Evolutionary conservation across 306 rosid species (phyloP), one percentile per base, ranked within the genome.

Genomic region (Sophora flavescens): DNA sequence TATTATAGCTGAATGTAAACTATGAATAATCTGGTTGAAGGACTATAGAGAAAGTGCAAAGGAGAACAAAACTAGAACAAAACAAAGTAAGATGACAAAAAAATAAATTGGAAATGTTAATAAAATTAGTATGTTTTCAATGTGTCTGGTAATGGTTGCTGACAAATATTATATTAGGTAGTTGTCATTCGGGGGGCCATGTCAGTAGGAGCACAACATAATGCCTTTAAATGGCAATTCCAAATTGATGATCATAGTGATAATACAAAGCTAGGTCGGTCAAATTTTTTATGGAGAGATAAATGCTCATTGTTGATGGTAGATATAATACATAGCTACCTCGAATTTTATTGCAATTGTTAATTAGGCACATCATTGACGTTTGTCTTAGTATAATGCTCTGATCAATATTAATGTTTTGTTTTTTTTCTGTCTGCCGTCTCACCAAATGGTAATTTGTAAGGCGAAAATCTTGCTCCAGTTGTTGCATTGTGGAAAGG

Each of bases 121-220:
- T 39, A 62, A 36, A 30, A 62, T 61, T 51, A 22, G 57, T 61
- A 35, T 76, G 63, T 62, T 82, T 38, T 53, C 9, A 45, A 16
- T 64, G 38, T 69, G 36, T 53, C 64, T 3, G 22, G 22, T 1
- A 22, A 68, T 13, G 78, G 82, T 72, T 69, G 85, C 52, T 80
- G 91, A 81, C 67, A 80, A 22, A 22, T 0, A 59, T 85, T 83
- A 86, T 84, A 89, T 86, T 82, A 14, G 86, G 89, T 81, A 60
- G 93, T 66, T 86, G 87, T 71, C 63, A 13, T 57, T 28, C 1
- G 22, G 83, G n/a, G 78, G 75, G 66, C 59, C 28, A 12, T 54
- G 59, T 71, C 32, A 82, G 79, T 28, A 51, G 63, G 33, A 75
- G 28, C 63, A 76, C 22, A n/a, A n/a, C n/a, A 14, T 42, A 67